Evolutionary conservation across 2,329 filamentous ascomycete species (phyloP).

Genomic region (Fusarium chuoi): DNA sequence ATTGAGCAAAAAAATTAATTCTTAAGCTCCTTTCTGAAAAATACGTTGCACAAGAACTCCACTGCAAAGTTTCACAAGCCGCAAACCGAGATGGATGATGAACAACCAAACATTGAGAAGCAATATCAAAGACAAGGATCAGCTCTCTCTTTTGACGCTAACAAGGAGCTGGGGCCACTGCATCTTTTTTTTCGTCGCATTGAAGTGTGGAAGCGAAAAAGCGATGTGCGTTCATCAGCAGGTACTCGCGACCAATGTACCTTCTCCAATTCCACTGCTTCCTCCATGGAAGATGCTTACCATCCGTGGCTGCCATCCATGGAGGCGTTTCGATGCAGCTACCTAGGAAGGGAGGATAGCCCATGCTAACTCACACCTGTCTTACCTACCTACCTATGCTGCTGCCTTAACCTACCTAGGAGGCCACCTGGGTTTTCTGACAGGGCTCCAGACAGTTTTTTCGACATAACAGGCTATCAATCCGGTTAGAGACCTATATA

Average conservation of each 20-base stretch:
- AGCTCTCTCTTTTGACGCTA: slow-evolving; percentile 21
- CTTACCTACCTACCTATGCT: not conserved
- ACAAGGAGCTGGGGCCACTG: slow-evolving; percentile 33
- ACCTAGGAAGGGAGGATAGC: not conserved
- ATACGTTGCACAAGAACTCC: slow-evolving; percentile 18
- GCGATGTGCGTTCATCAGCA: not conserved
- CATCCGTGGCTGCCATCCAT: slow-evolving; percentile 6
- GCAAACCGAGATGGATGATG: slow-evolving; percentile 29
- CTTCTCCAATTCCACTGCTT: slow-evolving; percentile 10
- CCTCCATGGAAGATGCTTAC: not conserved
- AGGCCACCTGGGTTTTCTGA: too few relatives aligned
- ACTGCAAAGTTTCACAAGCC: slow-evolving; percentile 37
- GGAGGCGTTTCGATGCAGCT: slow-evolving; percentile 15
- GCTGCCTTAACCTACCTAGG: not conserved
- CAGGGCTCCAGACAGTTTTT: too few relatives aligned
- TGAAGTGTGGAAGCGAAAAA: slow-evolving; percentile 10
- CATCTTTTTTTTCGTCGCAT: slow-evolving; percentile 31
- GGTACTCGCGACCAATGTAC: slow-evolving; percentile 30
- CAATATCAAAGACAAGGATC: slow-evolving; percentile 14
- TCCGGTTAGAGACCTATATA: too few relatives aligned
- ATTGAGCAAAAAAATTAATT: slow-evolving; percentile 5
- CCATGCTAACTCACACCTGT: slow-evolving; percentile 18
- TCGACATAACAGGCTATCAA: too few relatives aligned
- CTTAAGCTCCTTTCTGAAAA: not conserved
- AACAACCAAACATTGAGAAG: slow-evolving; percentile 17